These are phyloP conservation scores for Cyclospora cayetanensis DNA, from an alignment of 169 alveolate species.

Conservation along the genomic window DNA sequence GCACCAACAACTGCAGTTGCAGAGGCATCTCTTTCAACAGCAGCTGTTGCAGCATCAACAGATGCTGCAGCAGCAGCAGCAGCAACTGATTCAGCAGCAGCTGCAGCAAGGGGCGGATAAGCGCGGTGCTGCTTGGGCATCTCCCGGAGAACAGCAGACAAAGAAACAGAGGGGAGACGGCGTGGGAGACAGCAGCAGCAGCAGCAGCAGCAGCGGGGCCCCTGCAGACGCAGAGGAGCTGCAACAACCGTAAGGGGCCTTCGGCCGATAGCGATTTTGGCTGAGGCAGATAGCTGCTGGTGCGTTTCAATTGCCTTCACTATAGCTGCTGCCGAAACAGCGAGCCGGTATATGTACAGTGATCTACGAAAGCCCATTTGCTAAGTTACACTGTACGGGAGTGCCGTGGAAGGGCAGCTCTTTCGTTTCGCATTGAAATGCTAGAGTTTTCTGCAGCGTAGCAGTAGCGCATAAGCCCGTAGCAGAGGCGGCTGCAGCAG, in stretches of 20 bases:
- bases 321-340: neutral
- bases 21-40: slow-evolving; percentile 2
- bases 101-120: slow-evolving; percentile 11
- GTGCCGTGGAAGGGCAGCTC: neutral
- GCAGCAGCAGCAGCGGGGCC: slow-evolving; percentile 63
- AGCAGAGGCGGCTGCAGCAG: slow-evolving; percentile 5
- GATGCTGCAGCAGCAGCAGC: slow-evolving; percentile 56
- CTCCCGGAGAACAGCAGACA: slow-evolving; percentile 42
- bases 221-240: slow-evolving; percentile 47
- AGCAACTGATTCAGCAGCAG: slow-evolving; percentile 36
- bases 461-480: neutral
- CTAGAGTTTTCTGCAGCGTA: neutral
- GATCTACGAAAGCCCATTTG: too few species aligned
- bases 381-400: too few species aligned
- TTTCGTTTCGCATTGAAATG: neutral
- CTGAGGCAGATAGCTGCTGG: neutral
- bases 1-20: slow-evolving; percentile 36
- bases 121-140: slow-evolving; percentile 49
- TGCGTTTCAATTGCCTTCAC: neutral
- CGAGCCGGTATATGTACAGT: too few species aligned
- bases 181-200: slow-evolving; percentile 19
- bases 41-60: slow-evolving; percentile 25
- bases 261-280: neutral
- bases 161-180: slow-evolving; percentile 40
- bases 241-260: slow-evolving; percentile 35